Evolutionary conservation across 2,329 filamentous ascomycete species (phyloP), one percentile per base, ranked within the genome.

Genomic region (Diaporthe destruens): DNA sequence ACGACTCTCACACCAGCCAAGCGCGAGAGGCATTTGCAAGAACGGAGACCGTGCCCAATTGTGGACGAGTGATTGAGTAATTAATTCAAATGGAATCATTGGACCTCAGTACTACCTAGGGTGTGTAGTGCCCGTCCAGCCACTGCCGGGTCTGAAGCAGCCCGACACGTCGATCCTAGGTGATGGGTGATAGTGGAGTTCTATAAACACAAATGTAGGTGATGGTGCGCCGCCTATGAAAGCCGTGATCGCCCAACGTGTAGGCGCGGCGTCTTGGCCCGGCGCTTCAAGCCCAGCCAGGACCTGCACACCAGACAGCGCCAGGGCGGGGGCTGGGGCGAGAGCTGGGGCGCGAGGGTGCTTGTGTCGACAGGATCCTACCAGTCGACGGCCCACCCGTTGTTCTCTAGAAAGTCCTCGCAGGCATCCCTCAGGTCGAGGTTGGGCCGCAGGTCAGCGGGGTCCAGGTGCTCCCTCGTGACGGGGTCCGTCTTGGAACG

Each of bases 351-450:
- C 16, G 32, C n/a, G n/a, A 20, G 32, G 68, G 20, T 25, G 34
- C 23, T 34, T 6, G 23, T 34, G 51, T 68, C 59, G 55, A 36
- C n/a, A 59, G 72, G 49, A 74, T 77, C 72, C 75, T 85, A 97
- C 92, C 93, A 98, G 80, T 98, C 95, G 51, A 93, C 95, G 0
- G 95, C 94, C 94, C 96, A 98, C 12, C 94, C 95, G 78, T 98
- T 98, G 76, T 93, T 86, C 36, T 93, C 88, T 72, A 98, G 84
- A 78, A 97, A 98, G 76, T 96, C 93, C 57, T 93, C 91, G 79
- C 94, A 97, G 0, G 94, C 96, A 69, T 93, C 89, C 80, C 92
- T 94, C 72, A 98, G 85, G 0, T 89, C 92, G 56, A 97, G 86
- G 80, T 98, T 98, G 0, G 94, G 92, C 54, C 95, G 87, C 69